Base-by-base conservation (phyloP, 1,284 basidiomycete species). In the Cryptococcus sp. region DNA sequence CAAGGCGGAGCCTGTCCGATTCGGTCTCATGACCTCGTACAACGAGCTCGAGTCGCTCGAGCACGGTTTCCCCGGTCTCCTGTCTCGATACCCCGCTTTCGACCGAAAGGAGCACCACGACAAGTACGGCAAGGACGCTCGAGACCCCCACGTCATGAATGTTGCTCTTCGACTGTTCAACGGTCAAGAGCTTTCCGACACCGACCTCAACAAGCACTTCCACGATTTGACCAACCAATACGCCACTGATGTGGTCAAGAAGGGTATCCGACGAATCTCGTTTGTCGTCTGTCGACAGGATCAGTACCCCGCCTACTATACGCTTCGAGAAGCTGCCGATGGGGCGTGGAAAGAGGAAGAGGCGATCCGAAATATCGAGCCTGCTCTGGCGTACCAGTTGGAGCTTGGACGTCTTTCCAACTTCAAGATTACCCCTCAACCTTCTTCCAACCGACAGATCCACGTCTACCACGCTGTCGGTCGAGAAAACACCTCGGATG, bases 341-440 rank as follows among this genome's bases (percentile, higher is more conserved):
- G 85, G 82, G 23, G 70, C 72, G 16, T 99, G 95, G 95, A 81
- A 79, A 53, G 95, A 98, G 79, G 91, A 97, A 73, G 83, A 90
- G 69, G 85, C 92, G 11, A 95, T 99, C 69, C 86, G 94, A 72
- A 97, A 98, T 78, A 92, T 97, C 57, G 95, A 99, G 72, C 95
- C 95, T 24, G 95, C 95, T 33, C 80, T 98, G 43, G 95, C 95
- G 32, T 98, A 92, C 82, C 95, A 98, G 76, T 82, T 99, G 45
- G 95, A 99, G 74, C 84, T 99, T 50, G 87, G 86, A 72, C 87
- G 95, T 45, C 79, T 99, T 56, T 94, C 92, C 37, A 88, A 95
- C 78, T 98, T 97, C 77, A 91, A 95, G 74, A 82, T 99, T 69
- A 89, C 84, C 36, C 93, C 95, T 43, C 83, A 85, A 76, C 87